phyloP scores from a whole-genome alignment of 371 early-diverging fungal genomes.

The Mucor irregularis region DNA sequence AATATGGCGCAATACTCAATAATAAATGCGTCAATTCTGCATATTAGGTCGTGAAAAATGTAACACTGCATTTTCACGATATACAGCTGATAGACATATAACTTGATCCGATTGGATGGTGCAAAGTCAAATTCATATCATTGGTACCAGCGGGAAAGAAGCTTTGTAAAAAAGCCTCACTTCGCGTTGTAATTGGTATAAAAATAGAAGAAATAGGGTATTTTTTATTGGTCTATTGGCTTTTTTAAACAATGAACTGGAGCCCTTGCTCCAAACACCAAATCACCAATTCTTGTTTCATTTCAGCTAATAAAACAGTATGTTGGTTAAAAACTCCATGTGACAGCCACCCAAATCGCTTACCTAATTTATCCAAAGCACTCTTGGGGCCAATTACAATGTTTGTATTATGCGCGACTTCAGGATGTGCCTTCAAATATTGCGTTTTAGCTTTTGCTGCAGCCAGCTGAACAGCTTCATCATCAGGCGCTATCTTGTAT shows the following conservation, averaged over 20 bases:
- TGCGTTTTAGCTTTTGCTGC: constrained; percentile 50
- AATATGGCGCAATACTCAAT: background rate
- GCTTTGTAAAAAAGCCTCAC: too few species aligned
- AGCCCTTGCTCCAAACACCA: constrained; percentile 10
- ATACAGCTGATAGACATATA: too few species aligned
- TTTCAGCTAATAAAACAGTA: background rate
- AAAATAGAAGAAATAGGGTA: background rate
- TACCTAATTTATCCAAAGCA: constrained; percentile 25
- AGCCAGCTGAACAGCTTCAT: constrained; percentile 48
- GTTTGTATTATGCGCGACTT: constrained; percentile 11
- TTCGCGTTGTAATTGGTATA: background rate
- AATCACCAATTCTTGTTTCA: constrained; percentile 1
- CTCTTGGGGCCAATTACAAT: constrained; percentile 33
- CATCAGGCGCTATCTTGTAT: constrained; percentile 57
- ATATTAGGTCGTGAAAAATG: too few species aligned
- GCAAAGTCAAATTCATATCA: too few species aligned
- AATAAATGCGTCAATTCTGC: background rate
- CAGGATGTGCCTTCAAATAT: constrained; percentile 52
- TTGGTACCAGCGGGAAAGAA: too few species aligned
- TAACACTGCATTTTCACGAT: too few species aligned
- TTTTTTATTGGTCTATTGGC: background rate
- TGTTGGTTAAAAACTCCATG: background rate
- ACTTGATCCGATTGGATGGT: too few species aligned
- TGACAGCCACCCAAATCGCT: background rate
- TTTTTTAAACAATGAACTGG: constrained; percentile 6